A percentile compares a stretch with the other conserved stretches of the same genome.
Evolutionary conservation across 306 rosid genomes (phyloP).

Genomic region (Quercus alba): DNA sequence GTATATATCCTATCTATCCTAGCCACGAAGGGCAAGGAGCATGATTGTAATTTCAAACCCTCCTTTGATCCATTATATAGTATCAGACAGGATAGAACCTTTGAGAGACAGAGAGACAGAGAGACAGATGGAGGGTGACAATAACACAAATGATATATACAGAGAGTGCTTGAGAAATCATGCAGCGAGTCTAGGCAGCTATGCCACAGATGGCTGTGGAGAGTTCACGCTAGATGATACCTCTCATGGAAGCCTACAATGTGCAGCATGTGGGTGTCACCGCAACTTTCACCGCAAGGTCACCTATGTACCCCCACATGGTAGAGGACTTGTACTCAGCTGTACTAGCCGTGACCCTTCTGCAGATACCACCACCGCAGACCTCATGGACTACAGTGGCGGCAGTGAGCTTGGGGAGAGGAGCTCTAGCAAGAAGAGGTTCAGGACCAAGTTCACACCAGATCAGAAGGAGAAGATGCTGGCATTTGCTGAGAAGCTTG

Average conservation of each 20-base stretch:
- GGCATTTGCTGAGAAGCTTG: constrained; percentile 78
- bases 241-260: constrained; percentile 37
- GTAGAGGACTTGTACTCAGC: constrained; percentile 16
- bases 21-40: neutral
- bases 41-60: neutral
- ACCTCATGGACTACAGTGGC: constrained; percentile 34
- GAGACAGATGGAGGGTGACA: constrained; percentile 32
- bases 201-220: constrained; percentile 92
- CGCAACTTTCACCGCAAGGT: constrained; percentile 85
- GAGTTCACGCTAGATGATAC: constrained; percentile 62
- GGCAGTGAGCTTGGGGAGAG: constrained; percentile 24
- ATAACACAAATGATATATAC: constrained; percentile 34
- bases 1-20: too few species aligned
- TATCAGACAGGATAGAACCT: neutral
- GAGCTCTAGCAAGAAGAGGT: constrained; percentile 54
- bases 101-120: neutral
- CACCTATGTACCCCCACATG: constrained; percentile 8
- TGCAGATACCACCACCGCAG: neutral
- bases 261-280: constrained; percentile 86
- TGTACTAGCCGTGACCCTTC: constrained; percentile 23
- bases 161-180: constrained; percentile 83
- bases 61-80: neutral
- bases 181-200: constrained; percentile 94
- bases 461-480: constrained; percentile 92
- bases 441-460: constrained; percentile 60